These are phyloP conservation scores for Byssochlamys sp. DNA, from an alignment of 2,329 filamentous ascomycete genomes.

Conservation along the genomic window DNA sequence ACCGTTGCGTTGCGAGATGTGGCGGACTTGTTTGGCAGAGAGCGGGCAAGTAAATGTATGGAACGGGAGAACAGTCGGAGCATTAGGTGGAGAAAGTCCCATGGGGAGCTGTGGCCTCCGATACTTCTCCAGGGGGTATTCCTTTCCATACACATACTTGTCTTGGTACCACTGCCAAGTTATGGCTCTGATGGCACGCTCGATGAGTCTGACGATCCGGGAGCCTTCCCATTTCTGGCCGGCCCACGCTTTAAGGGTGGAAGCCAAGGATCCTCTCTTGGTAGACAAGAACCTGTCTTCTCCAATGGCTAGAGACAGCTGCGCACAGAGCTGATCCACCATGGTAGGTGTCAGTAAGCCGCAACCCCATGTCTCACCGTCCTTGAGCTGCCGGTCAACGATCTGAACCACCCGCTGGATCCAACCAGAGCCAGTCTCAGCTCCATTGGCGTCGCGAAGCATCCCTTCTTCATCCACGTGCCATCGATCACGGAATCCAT, in stretches of 20 bases:
- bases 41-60: constrained; percentile 95
- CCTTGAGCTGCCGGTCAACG: constrained; percentile 74
- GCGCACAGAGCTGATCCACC: constrained; percentile 44
- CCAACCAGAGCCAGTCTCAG: constrained; percentile 61
- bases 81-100: constrained; percentile 66
- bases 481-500: constrained; percentile 73
- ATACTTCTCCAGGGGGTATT: constrained; percentile 53
- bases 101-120: constrained; percentile 62
- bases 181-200: constrained; percentile 68
- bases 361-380: constrained; percentile 77
- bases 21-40: constrained; percentile 79
- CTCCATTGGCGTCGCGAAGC: constrained; percentile 62
- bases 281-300: constrained; percentile 15
- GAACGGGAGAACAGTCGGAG: constrained; percentile 89
- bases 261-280: constrained; percentile 22
- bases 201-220: constrained; percentile 69
- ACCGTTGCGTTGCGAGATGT: constrained; percentile 91
- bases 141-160: constrained; percentile 55
- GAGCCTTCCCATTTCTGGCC: constrained; percentile 80
- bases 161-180: constrained; percentile 85
- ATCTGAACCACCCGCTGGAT: constrained; percentile 85
- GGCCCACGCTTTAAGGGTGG: constrained; percentile 50
- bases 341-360: constrained; percentile 54
- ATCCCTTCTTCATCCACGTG: constrained; percentile 80
- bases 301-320: constrained; percentile 32